Evolutionary conservation across 1,284 basidiomycete species (phyloP).

Genomic region (Abortiporus biennis): DNA sequence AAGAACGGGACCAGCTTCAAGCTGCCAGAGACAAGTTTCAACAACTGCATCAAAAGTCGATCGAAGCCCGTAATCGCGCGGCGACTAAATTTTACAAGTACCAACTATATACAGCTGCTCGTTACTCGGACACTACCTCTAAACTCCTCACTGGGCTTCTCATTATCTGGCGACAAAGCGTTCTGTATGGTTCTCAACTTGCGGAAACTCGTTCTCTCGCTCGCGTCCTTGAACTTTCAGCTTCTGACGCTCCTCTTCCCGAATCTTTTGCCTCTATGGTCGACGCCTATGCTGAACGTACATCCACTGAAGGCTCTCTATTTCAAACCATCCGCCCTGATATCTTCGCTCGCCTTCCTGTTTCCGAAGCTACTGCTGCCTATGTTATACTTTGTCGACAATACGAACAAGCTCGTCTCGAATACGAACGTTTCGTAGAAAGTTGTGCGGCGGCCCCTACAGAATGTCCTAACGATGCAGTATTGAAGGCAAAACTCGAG

Average conservation of each 20-base stretch:
- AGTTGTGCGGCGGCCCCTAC: too few relatives aligned
- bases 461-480: too few relatives aligned
- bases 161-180: conserved; percentile 11
- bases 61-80: conserved; percentile 7
- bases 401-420: conserved; percentile 2
- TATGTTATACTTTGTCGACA: conserved; percentile 5
- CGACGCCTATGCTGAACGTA: not conserved
- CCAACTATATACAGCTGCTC: not conserved
- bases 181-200: conserved; percentile 4
- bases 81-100: conserved; percentile 5
- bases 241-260: not conserved
- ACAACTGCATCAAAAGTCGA: conserved; percentile 3
- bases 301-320: too few relatives aligned
- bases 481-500: too few relatives aligned
- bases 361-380: conserved; percentile 3
- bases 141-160: conserved; percentile 10
- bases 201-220: conserved; percentile 4
- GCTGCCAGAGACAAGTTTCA: conserved; percentile 1
- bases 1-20: not conserved
- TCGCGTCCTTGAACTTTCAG: conserved; percentile 7
- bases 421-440: conserved; percentile 7
- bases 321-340: not conserved
- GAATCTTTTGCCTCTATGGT: not conserved
- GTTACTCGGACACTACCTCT: conserved; percentile 4
- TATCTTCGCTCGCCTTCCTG: not conserved